Evolutionary conservation across 148 eudicot species (phyloP), one percentile per base, ranked within the genome.

Genomic region (Persicaria tinctoria): DNA sequence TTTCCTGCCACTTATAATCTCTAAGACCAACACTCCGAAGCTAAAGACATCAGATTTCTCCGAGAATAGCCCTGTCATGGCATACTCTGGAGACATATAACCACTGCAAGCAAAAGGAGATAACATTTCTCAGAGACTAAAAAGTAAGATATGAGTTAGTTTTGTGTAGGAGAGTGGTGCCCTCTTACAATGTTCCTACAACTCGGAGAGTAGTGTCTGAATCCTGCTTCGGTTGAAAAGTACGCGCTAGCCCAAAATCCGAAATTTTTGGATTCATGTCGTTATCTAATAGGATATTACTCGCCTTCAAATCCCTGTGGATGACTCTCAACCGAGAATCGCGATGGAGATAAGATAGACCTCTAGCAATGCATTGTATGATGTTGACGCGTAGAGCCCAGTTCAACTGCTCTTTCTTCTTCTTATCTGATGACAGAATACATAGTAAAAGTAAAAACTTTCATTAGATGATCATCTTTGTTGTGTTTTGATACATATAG

Each of bases 101-200:
- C 75, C 56, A 73, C 75, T 53, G 46, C 23, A 69, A 46, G 18
- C 57, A 13, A 5, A 38, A 16, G 8, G 17, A 3, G 11, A 3
- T 6, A 6, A 32, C 41, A 9, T 4, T 74, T 38, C 41, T 32
- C 41, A 32, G 41, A 18, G 45, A 46, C 51, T 5, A 14, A 71
- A 63, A 20, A 11, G 16, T 2, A 13, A 9, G 46, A 20, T 18
- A 3, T 63, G 27, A 20, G 45, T 20, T 6, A 20, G 5, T 63
- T 32, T 32, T 32, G 41, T 32, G 41, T 2, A 32, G 41, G 44
- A 66, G 16, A 45, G 38, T 32, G 41, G 41, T 3, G 14, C 11
- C 86, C 83, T 71, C 71, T 66, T 66, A 66, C 71, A 23, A 66
- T 66, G 71, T 66, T 66, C 71, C 71, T 32, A 38, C 71, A 32